phyloP scores from a whole-genome alignment of 2,329 filamentous ascomycete species.

The Colletotrichum sp. region DNA sequence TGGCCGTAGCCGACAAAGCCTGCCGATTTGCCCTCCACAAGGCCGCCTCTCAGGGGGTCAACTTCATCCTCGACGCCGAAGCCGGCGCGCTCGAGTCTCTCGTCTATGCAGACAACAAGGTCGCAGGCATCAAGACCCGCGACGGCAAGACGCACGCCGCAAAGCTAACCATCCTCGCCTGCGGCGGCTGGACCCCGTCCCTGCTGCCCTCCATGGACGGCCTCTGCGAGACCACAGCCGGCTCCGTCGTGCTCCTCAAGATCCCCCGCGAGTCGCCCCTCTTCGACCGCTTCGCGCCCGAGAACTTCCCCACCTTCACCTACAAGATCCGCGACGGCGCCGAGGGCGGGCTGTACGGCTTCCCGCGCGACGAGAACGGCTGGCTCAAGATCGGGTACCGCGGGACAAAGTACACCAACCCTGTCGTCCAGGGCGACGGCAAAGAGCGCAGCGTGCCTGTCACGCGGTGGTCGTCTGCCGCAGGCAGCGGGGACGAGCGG shows the following conservation, averaged over 20 bases:
- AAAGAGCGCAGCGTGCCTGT: slow-evolving; percentile 40
- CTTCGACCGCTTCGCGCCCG: slow-evolving; percentile 14
- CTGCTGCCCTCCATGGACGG: slow-evolving; percentile 22
- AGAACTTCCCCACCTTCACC: slow-evolving; percentile 23
- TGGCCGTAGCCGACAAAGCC: slow-evolving; percentile 49
- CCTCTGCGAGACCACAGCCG: slow-evolving; percentile 24
- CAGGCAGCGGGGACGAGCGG: slow-evolving; percentile 13
- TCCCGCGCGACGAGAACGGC: slow-evolving; percentile 27
- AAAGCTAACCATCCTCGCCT: slow-evolving; percentile 40
- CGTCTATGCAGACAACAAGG: slow-evolving; percentile 23
- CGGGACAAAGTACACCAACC: slow-evolving; percentile 42
- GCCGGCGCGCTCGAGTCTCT: slow-evolving; percentile 34
- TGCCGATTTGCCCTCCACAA: slow-evolving; percentile 50
- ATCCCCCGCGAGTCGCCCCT: slow-evolving; percentile 16
- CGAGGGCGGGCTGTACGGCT: slow-evolving; percentile 29
- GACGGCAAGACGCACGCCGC: slow-evolving; percentile 39
- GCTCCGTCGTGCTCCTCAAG: slow-evolving; percentile 20
- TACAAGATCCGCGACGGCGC: slow-evolving; percentile 24
- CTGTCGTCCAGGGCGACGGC: slow-evolving; percentile 34
- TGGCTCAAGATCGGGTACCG: slow-evolving; percentile 33
- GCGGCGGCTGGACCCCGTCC: slow-evolving; percentile 33
- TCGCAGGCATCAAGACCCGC: slow-evolving; percentile 41
- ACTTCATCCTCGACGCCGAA: slow-evolving; percentile 40
- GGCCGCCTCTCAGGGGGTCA: slow-evolving; percentile 42
- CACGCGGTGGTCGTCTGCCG: slow-evolving; percentile 36